Evolutionary conservation across 371 early-diverging fungal genomes (phyloP), one percentile per base, ranked within the genome.

Genomic region (Nematocida sp.): DNA sequence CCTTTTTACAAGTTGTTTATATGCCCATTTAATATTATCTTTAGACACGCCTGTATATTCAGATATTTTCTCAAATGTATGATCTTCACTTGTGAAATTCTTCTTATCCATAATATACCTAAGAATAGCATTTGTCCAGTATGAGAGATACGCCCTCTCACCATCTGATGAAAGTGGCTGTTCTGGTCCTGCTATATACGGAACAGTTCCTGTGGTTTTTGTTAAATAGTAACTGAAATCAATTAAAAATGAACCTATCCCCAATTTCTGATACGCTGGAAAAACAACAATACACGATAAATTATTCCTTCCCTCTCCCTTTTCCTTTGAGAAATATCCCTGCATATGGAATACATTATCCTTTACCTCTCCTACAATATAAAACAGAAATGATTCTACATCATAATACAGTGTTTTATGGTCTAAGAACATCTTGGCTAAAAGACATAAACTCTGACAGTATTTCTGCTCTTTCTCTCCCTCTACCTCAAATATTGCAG

Each of bases 261-360:
- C 86, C 40, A 71, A 44, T 40, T 72, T 73, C 44, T 80, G 72
- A 58, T 80, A 85, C 13, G 69, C 62, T 15, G 87, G 86, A 33
- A 86, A 55, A n/a, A 87, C 75, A 9, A 83, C 60, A 20, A 87
- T 73, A 69, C 87, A 87, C 18, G 84, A 85, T 7, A 87, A 62
- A 55, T 85, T 84, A 54, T 84, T 72, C n/a, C 66, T 62, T 0
- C 25, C 52, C 40, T 82, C 62, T 67, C 42, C 71, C 47, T 76
- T 75, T 81, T 86, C 86, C 40, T 82, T 83, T 25, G 78, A 75
- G 69, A 87, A 87, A 69, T 83, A 87, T 11, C 87, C 87, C 7
- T 82, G 61, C 46, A 86, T 54, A 3, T n/a, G 60, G 47, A 73
- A 73, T 47, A 33, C 39, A n/a, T 56, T 27, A n/a, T 66, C 72